These are phyloP conservation scores for Elymus sibiricus DNA, from an alignment of 176 grass and related monocot species.

Conservation along the genomic window DNA sequence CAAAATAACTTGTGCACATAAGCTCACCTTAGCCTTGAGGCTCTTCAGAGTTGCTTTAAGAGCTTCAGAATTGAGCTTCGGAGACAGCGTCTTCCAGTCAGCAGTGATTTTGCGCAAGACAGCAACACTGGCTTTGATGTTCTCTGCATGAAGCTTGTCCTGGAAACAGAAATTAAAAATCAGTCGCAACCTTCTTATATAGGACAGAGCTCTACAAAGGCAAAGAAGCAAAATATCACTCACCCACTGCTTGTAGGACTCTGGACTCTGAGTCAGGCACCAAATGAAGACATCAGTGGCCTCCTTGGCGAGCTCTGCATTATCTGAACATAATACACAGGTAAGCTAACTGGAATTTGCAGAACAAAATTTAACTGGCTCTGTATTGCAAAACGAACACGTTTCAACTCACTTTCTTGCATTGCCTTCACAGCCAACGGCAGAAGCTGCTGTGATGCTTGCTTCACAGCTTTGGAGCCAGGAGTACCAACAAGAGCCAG, in stretches of 20 bases:
- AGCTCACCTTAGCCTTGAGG: slow-evolving; percentile 73
- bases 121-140: slow-evolving; percentile 68
- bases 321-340: slow-evolving; percentile 57
- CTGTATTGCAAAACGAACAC: background rate
- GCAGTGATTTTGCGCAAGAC: slow-evolving; percentile 56
- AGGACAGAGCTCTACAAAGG: background rate
- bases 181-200: background rate
- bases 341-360: background rate
- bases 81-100: slow-evolving; percentile 75
- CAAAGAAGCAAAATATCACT: slow-evolving; percentile 25
- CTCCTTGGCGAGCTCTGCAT: slow-evolving; percentile 69
- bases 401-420: slow-evolving; percentile 78
- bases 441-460: slow-evolving; percentile 86
- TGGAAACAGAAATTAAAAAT: slow-evolving; percentile 34
- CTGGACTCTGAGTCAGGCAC: slow-evolving; percentile 80
- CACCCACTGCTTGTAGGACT: slow-evolving; percentile 93
- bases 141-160: slow-evolving; percentile 64
- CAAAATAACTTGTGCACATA: background rate
- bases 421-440: slow-evolving; percentile 65
- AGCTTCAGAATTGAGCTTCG: slow-evolving; percentile 62
- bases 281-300: slow-evolving; percentile 72
- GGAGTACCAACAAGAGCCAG: slow-evolving; percentile 77
- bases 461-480: slow-evolving; percentile 86
- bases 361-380: background rate
- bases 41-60: slow-evolving; percentile 66